These are phyloP conservation scores for Holtermannia corniformis DNA, from an alignment of 768 basidiomycete species.

Conservation along the genomic window DNA sequence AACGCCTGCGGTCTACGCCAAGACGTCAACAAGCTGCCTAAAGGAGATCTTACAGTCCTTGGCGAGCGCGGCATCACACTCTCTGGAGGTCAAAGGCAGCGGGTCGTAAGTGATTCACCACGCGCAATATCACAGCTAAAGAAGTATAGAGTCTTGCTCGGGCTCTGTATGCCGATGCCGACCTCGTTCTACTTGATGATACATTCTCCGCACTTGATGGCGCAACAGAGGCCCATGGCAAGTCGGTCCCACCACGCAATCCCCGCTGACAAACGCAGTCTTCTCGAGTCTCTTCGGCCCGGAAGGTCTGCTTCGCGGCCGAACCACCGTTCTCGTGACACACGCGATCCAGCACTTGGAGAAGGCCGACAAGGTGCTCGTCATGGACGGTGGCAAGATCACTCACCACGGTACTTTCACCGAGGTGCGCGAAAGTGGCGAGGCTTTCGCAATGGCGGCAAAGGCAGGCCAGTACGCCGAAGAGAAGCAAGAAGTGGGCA, in stretches of 20 bases:
- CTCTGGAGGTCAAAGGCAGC: constrained; percentile 39
- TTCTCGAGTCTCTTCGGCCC: constrained; percentile 18
- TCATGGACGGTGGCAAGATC: constrained; percentile 8
- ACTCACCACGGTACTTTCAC: constrained; percentile 14
- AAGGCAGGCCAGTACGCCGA: neutral
- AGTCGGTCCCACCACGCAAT: no score
- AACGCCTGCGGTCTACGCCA: constrained; percentile 28
- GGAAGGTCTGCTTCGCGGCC: constrained; percentile 8
- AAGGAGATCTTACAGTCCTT: constrained; percentile 43
- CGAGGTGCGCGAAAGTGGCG: constrained; percentile 3
- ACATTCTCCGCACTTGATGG: constrained; percentile 25
- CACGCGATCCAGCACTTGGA: constrained; percentile 19
- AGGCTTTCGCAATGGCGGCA: neutral
- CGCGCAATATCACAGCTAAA: no score
- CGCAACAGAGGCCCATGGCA: constrained; percentile 12
- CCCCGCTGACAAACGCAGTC: neutral
- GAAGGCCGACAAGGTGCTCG: constrained; percentile 10
- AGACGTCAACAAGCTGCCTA: constrained; percentile 21
- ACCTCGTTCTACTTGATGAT: constrained; percentile 20
- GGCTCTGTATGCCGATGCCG: constrained; percentile 15
- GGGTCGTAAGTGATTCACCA: constrained; percentile 13
- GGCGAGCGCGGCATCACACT: constrained; percentile 60
- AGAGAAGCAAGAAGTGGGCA: neutral
- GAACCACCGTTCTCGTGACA: constrained; percentile 16
- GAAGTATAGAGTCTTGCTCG: constrained; percentile 19